A percentile compares a stretch with the other conserved stretches of the same genome.
Conservation (phyloP, 2,329 filamentous ascomycete species). For the Arthrobotrys musiformis region DNA sequence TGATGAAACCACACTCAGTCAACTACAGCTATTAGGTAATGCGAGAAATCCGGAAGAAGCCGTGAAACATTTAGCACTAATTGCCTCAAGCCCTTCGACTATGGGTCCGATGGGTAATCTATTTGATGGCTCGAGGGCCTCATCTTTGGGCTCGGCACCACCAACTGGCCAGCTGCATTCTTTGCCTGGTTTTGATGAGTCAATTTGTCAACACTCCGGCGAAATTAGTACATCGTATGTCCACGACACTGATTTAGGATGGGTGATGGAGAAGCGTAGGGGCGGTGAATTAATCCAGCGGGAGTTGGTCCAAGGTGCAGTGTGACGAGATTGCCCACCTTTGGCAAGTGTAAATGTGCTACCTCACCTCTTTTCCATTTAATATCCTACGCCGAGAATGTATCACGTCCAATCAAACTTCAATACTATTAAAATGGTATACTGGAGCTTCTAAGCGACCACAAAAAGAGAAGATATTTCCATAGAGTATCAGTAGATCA, state of each 20-base stretch:
- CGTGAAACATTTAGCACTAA: constrained; percentile 21
- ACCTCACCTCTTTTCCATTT: no score
- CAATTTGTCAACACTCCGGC: constrained; percentile 3
- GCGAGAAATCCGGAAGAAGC: constrained; percentile 25
- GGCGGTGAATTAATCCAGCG: constrained; percentile 50
- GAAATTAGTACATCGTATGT: constrained; percentile 51
- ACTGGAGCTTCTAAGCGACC: background rate
- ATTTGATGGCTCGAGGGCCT: background rate
- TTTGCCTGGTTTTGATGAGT: constrained; percentile 7
- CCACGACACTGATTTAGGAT: constrained; percentile 46
- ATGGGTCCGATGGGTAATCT: background rate
- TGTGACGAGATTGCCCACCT: constrained; percentile 4
- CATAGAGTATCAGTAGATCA: background rate
- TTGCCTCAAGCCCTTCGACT: background rate
- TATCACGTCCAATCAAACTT: background rate
- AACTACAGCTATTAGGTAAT: constrained; percentile 36
- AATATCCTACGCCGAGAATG: background rate
- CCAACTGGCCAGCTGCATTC: background rate
- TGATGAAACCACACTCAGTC: constrained; percentile 41
- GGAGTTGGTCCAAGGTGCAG: constrained; percentile 45
- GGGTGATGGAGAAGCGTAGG: constrained; percentile 52
- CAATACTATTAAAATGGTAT: background rate
- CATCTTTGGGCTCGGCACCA: background rate
- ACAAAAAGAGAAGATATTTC: background rate
- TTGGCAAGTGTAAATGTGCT: background rate